Percentiles rank a stretch among this genome's conserved stretches.
These are phyloP conservation scores for Yamadazyma atmosphaerica DNA, from an alignment of 1,139 yeast species.

Conservation along the genomic window DNA sequence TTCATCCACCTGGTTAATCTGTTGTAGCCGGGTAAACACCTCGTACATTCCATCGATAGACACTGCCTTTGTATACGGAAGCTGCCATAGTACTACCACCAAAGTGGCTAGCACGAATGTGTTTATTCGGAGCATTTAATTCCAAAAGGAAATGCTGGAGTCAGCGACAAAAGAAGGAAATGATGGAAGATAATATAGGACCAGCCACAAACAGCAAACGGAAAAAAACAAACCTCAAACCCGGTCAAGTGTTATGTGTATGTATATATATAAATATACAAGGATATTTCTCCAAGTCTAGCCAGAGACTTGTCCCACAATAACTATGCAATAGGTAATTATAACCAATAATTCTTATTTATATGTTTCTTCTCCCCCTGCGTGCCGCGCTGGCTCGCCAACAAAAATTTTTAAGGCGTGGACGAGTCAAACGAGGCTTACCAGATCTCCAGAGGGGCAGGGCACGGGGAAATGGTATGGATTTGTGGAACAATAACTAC, in stretches of 20 bases:
- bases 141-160: background rate
- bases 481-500: too few relatives aligned
- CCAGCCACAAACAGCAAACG: too few relatives aligned
- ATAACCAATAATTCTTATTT: background rate
- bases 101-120: background rate
- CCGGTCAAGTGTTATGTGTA: too few relatives aligned
- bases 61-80: background rate
- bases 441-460: background rate
- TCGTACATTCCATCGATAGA: too few relatives aligned
- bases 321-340: background rate
- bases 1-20: constrained; percentile 16
- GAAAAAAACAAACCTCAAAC: background rate
- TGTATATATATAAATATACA: too few relatives aligned
- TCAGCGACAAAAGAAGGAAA: too few relatives aligned
- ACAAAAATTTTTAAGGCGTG: background rate
- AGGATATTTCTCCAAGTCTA: too few relatives aligned
- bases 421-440: background rate
- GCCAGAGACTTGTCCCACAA: background rate
- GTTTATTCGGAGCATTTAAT: background rate
- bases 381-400: background rate
- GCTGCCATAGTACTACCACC: constrained; percentile 16
- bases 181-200: background rate
- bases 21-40: background rate
- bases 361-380: background rate
- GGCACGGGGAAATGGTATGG: background rate